These are phyloP conservation scores for Venturia nashicola DNA, from an alignment of 2,329 filamentous ascomycete species.

Conservation along the genomic window DNA sequence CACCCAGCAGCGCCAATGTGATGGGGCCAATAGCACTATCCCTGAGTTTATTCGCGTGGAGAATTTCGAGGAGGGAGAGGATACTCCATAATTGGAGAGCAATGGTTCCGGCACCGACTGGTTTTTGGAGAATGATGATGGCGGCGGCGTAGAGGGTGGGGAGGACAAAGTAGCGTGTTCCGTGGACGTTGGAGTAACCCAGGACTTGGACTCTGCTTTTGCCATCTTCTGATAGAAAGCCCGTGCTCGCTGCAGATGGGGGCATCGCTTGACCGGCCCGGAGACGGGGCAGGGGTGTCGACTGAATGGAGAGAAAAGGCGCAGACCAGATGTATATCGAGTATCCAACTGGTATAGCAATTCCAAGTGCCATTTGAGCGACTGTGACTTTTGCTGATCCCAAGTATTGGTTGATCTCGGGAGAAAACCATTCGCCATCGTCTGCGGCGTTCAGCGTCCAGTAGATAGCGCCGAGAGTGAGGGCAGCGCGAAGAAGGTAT, in stretches of 20 bases:
- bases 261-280: not conserved
- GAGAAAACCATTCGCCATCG: constrained; percentile 68
- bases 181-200: constrained; percentile 88
- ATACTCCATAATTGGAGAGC: constrained; percentile 80
- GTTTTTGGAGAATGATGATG: constrained; percentile 59
- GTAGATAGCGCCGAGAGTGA: constrained; percentile 66
- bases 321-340: constrained; percentile 77
- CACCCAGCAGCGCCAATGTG: constrained; percentile 75
- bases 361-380: constrained; percentile 66
- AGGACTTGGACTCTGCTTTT: constrained; percentile 55
- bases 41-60: constrained; percentile 43
- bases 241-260: constrained; percentile 11
- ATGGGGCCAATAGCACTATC: constrained; percentile 68
- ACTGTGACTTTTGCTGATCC: constrained; percentile 66
- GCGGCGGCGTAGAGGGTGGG: constrained; percentile 66
- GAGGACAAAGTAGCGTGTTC: constrained; percentile 77
- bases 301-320: constrained; percentile 65
- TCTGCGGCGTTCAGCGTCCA: constrained; percentile 87
- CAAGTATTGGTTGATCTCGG: constrained; percentile 43
- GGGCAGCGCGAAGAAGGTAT: constrained; percentile 60
- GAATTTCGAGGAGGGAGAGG: constrained; percentile 57
- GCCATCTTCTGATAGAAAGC: constrained; percentile 24
- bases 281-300: constrained; percentile 14
- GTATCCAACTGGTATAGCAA: constrained; percentile 73
- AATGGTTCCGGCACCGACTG: constrained; percentile 81